These are phyloP conservation scores for Curvularia sp. DNA, from an alignment of 2,329 filamentous ascomycete species.

Conservation along the genomic window DNA sequence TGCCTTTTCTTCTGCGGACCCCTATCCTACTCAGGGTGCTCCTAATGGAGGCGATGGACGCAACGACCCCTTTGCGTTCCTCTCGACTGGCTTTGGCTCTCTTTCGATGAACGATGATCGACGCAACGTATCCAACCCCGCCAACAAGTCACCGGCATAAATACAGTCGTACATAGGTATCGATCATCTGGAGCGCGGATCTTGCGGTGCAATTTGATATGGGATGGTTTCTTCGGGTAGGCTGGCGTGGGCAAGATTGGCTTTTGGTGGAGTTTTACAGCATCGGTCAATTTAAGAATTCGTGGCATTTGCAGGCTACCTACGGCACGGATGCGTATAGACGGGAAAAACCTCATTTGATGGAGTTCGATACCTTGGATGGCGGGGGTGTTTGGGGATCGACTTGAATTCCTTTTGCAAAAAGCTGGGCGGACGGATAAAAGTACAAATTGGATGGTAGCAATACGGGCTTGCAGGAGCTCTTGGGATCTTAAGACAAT, in stretches of 20 bases:
- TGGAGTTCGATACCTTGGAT: conserved; percentile 51
- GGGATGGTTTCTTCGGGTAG: conserved; percentile 45
- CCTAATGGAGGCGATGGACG: conserved; percentile 70
- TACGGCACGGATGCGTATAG: conserved; percentile 47
- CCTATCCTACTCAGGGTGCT: conserved; percentile 78
- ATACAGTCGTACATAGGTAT: conserved; percentile 44
- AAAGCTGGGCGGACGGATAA: conserved; percentile 43
- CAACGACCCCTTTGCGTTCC: conserved; percentile 80
- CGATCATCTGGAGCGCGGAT: conserved; percentile 44
- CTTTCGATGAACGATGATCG: conserved; percentile 71
- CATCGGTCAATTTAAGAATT: conserved; percentile 50
- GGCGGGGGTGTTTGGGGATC: conserved; percentile 44
- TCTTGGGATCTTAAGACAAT: conserved; percentile 30
- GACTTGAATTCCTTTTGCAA: conserved; percentile 34
- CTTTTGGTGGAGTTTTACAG: conserved; percentile 47
- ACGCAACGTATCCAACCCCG: conserved; percentile 53
- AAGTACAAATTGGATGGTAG: conserved; percentile 41
- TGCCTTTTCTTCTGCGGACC: conserved; percentile 88
- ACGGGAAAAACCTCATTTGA: conserved; percentile 46
- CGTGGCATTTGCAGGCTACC: conserved; percentile 49
- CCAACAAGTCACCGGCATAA: conserved; percentile 53
- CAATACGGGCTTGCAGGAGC: conserved; percentile 32
- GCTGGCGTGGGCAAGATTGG: conserved; percentile 47
- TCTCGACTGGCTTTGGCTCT: conserved; percentile 74
- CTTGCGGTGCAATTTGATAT: conserved; percentile 47